A percentile compares a stretch with the other conserved stretches of the same genome.
phyloP scores from a whole-genome alignment of 306 rosid genomes.

The Cicer chorassanicum region DNA sequence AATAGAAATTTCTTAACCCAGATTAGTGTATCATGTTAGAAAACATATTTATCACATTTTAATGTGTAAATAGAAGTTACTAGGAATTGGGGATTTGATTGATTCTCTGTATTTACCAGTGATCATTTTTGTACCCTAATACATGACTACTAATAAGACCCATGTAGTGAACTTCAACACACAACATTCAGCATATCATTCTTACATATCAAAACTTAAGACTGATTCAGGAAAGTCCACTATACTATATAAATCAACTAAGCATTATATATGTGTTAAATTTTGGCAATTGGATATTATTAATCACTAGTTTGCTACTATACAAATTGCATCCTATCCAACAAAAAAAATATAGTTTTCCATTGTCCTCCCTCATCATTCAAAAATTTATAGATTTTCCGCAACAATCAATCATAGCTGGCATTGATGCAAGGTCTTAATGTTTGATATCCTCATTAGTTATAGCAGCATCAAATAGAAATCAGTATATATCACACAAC shows the following conservation, averaged over 20 bases:
- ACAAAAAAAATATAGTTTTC: background rate
- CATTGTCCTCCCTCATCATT: conserved; percentile 11
- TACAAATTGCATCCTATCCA: conserved; percentile 35
- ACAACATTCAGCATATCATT: no score
- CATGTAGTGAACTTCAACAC: no score
- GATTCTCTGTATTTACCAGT: no score
- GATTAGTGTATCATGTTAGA: background rate
- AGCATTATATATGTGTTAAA: conserved; percentile 1
- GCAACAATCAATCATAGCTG: conserved; percentile 14
- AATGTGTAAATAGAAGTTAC: no score
- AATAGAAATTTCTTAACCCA: conserved; percentile 4
- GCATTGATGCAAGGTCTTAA: conserved; percentile 34
- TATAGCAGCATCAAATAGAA: conserved; percentile 39
- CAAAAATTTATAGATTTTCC: conserved; percentile 19
- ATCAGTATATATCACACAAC: conserved; percentile 28
- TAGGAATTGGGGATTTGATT: no score
- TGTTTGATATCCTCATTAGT: conserved; percentile 28
- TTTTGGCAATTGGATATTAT: conserved; percentile 21
- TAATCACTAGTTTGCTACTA: background rate
- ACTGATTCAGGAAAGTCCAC: conserved; percentile 10
- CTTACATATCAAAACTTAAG: background rate
- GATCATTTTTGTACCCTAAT: no score
- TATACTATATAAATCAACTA: conserved; percentile 28
- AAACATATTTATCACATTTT: no score
- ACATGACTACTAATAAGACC: no score